These are phyloP conservation scores for Solanum hybrid DNA, from an alignment of 305 asterid species.

Conservation along the genomic window DNA sequence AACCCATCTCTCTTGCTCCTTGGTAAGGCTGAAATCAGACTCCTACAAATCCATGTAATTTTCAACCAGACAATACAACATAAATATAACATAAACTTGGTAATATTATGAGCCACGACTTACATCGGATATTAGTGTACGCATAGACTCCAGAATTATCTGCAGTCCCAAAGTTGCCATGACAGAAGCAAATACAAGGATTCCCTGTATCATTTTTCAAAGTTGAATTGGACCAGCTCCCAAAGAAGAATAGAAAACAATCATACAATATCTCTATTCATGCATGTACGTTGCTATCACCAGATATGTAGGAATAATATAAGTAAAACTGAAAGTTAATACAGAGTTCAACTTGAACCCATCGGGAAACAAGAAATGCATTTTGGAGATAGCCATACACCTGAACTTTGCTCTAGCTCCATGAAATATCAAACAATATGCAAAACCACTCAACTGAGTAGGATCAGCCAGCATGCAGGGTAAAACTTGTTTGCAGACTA, in stretches of 20 bases:
- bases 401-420: background rate
- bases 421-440: background rate
- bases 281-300: background rate
- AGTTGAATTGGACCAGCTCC: background rate
- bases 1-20: constrained; percentile 18
- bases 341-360: background rate
- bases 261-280: background rate
- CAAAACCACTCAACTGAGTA: background rate
- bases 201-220: constrained; percentile 29
- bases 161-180: constrained; percentile 50
- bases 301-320: background rate
- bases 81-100: background rate
- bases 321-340: background rate
- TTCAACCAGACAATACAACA: constrained; percentile 1
- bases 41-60: constrained; percentile 4
- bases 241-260: background rate
- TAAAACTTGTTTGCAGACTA: background rate
- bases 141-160: constrained; percentile 38
- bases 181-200: constrained; percentile 51
- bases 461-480: background rate
- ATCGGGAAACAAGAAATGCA: background rate
- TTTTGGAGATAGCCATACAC: background rate
- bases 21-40: constrained; percentile 5
- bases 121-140: constrained; percentile 32
- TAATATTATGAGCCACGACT: constrained; percentile 7